phyloP scores from a whole-genome alignment of 306 rosid species.

The Citrullus colocynthis region DNA sequence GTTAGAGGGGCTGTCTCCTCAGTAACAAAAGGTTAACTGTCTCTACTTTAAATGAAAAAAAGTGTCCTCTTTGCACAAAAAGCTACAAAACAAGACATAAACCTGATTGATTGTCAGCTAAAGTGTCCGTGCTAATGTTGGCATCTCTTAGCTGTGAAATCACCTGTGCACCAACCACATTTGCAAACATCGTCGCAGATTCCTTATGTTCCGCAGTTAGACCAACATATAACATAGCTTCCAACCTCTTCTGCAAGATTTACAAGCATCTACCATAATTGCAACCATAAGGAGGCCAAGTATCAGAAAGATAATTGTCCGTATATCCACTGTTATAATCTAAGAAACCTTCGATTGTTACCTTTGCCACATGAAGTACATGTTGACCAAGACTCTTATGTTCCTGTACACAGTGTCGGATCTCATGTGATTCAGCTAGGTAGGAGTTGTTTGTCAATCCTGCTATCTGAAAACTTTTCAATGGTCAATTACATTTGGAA shows the following conservation, averaged over 20 bases:
- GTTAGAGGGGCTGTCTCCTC: neutral
- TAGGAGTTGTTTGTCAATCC: conserved; percentile 96
- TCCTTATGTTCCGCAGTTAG: conserved; percentile 97
- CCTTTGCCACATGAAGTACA: conserved; percentile 90
- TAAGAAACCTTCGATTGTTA: conserved; percentile 16
- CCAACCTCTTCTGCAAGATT: conserved; percentile 80
- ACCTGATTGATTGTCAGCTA: conserved; percentile 40
- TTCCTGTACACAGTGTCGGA: conserved; percentile 83
- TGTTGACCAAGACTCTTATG: conserved; percentile 58
- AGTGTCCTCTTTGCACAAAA: neutral
- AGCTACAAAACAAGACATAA: conserved; percentile 9
- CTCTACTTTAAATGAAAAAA: neutral
- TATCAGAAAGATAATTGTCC: conserved; percentile 13
- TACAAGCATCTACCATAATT: conserved; percentile 14
- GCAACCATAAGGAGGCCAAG: conserved; percentile 19
- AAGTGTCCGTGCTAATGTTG: conserved; percentile 27
- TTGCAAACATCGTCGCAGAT: conserved; percentile 90
- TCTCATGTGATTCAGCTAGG: conserved; percentile 58
- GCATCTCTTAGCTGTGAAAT: conserved; percentile 73
- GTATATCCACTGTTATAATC: conserved; percentile 5
- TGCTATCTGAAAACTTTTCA: conserved; percentile 52
- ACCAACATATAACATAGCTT: conserved; percentile 87
- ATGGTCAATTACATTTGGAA: conserved; percentile 10
- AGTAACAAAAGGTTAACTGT: neutral
- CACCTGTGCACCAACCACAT: conserved; percentile 92